These are phyloP conservation scores for Apiosordaria backusii DNA, from an alignment of 495 filamentous ascomycete genomes.

Conservation along the genomic window DNA sequence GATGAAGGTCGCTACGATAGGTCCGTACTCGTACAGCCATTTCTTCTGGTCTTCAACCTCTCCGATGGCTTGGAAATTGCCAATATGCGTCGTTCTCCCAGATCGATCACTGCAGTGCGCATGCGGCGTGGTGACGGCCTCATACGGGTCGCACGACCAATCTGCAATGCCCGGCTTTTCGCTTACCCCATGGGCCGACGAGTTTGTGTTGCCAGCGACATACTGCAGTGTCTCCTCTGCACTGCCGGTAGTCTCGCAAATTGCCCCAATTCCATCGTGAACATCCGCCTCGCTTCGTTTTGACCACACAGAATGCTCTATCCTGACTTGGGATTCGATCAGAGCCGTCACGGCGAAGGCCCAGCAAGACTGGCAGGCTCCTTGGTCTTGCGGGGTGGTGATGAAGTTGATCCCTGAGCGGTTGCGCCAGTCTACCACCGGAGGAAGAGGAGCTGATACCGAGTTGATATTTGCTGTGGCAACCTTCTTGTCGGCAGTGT, in stretches of 20 bases:
- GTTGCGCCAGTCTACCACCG: conserved; percentile 20
- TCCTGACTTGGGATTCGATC: conserved; percentile 21
- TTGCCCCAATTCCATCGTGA: conserved; percentile 18
- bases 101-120: conserved; percentile 15
- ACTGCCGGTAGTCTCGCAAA: conserved; percentile 20
- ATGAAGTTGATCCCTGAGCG: conserved; percentile 20
- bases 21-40: conserved; percentile 24
- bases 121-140: conserved; percentile 10
- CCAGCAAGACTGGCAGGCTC: conserved; percentile 24
- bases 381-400: conserved; percentile 22
- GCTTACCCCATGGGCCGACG: background rate
- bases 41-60: conserved; percentile 24
- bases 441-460: background rate
- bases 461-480: background rate
- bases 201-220: conserved; percentile 10
- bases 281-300: conserved; percentile 26
- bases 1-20: conserved; percentile 20
- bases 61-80: conserved; percentile 12
- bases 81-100: conserved; percentile 19
- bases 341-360: conserved; percentile 23
- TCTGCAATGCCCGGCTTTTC: conserved; percentile 14
- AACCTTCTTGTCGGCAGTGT: background rate
- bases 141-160: conserved; percentile 24
- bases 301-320: conserved; percentile 25
- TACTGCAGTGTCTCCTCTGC: conserved; percentile 19